Evolutionary conservation across 345 rosid species (phyloP), one percentile per base, ranked within the genome.

Genomic region (Boechera divaricarpa): DNA sequence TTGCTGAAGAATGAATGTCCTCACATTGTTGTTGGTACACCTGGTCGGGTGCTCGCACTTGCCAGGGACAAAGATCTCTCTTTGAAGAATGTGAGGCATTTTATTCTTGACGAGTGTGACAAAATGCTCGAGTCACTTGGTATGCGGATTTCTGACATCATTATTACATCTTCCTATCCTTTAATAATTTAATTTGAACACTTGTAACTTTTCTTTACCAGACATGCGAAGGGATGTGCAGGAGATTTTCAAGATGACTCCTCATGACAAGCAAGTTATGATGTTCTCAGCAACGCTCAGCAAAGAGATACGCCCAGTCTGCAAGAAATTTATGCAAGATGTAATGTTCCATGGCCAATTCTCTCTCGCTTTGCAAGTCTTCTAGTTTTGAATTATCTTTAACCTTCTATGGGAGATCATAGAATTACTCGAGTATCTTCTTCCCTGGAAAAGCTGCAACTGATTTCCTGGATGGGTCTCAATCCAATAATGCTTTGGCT

Each of bases 311-410:
- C 99, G 98, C 78, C 98, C 98, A 0, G 96, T 96, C 83, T 96
- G 99, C 99, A 93, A 96, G 84, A 96, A 93, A 55, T 96, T 96
- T 72, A 96, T 96, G 99, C 99, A 93, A 93, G 98, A 96, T 93
- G 98, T 96, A 96, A 96, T 91, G 86, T 86, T 80, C 73, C 81
- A 77, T 80, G 72, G 83, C 84, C 94, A 85, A 81, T 83, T 63
- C 82, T 84, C 38, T 86, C 88, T 86, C 82, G 83, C 77, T 86
- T 84, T 87, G 69, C 85, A 82, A 82, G 81, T 87, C 75, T 32
- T 51, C 52, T 82, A 74, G 65, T 81, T 74, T 70, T 84, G 78
- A 58, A 73, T 81, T 85, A 83, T 57, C 81, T 74, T 80, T 77
- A 72, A 83, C 75, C 83, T 60, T 83, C 86, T 77, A 36, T 81